Conservation (phyloP, 228 moss, liverwort and hornwort species). For the Sphagnum magellanicum region DNA sequence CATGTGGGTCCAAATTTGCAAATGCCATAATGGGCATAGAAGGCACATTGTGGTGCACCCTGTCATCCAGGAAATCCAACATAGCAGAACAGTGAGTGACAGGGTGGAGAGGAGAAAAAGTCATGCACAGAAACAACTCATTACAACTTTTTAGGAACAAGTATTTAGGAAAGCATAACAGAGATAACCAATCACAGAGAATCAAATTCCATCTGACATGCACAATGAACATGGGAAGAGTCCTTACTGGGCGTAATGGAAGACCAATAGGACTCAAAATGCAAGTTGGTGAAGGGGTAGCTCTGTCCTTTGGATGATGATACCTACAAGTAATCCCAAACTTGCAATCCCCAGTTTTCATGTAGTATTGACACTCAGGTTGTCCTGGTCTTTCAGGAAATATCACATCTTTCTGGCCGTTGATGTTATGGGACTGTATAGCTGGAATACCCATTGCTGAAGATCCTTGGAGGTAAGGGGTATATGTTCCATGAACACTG, state of each 20-base stretch:
- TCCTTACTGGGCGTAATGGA: conserved; percentile 90
- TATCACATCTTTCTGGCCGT: conserved; percentile 69
- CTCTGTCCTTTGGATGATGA: conserved; percentile 96
- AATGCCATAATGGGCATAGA: conserved; percentile 92
- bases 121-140: not conserved
- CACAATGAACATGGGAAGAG: not conserved
- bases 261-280: conserved; percentile 93
- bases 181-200: not conserved
- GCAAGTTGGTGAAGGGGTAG: conserved; percentile 94
- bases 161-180: not conserved
- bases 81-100: not conserved
- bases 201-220: not conserved
- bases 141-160: not conserved
- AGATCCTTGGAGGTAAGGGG: conserved; percentile 68
- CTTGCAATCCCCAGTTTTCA: conserved; percentile 99
- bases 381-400: conserved; percentile 98
- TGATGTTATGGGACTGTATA: conserved; percentile 56
- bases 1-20: conserved; percentile 99
- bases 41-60: conserved; percentile 92
- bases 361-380: conserved; percentile 97
- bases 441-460: conserved; percentile 81
- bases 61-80: conserved; percentile 12
- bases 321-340: conserved; percentile 98
- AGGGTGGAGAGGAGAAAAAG: not conserved
- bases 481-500: conserved; percentile 43